Evolutionary conservation across 2,329 filamentous ascomycete genomes (phyloP).

Genomic region (Hymenoscyphus fructigenus): DNA sequence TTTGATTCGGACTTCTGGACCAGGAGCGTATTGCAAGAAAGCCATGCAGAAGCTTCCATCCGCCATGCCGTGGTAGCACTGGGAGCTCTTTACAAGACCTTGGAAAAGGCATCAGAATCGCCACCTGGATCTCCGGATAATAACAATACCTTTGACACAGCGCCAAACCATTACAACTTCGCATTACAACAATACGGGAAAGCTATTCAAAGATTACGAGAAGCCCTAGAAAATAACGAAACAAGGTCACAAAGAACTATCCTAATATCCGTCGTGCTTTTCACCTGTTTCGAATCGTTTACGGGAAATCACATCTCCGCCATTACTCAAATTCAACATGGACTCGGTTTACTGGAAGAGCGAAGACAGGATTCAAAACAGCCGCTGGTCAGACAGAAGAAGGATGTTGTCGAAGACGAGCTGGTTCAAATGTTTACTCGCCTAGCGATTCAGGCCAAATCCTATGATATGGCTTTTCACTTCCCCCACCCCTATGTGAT

Average conservation of each 20-base stretch:
- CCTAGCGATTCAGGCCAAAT: slow-evolving; percentile 64
- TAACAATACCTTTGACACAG: slow-evolving; percentile 39
- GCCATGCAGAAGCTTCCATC: slow-evolving; percentile 60
- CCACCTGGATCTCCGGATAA: slow-evolving; percentile 42
- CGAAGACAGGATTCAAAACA: slow-evolving; percentile 47
- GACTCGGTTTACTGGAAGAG: slow-evolving; percentile 54
- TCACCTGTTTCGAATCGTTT: slow-evolving; percentile 69
- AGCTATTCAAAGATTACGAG: slow-evolving; percentile 52
- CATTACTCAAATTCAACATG: slow-evolving; percentile 60
- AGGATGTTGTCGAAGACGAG: slow-evolving; percentile 45
- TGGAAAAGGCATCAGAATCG: slow-evolving; percentile 54
- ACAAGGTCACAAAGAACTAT: slow-evolving; percentile 49
- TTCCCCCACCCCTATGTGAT: slow-evolving; percentile 63
- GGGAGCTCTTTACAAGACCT: slow-evolving; percentile 65
- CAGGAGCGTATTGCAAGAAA: slow-evolving; percentile 60
- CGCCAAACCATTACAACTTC: slow-evolving; percentile 56
- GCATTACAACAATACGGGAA: slow-evolving; percentile 60
- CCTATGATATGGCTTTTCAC: slow-evolving; percentile 68
- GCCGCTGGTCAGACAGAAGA: slow-evolving; percentile 28
- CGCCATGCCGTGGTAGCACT: slow-evolving; percentile 65
- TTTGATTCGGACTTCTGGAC: slow-evolving; percentile 68
- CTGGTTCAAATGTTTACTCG: slow-evolving; percentile 63
- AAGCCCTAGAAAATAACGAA: slow-evolving; percentile 44
- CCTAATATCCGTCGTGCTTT: slow-evolving; percentile 63
- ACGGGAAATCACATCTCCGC: slow-evolving; percentile 62